Evolutionary conservation across 352 stramenopile genomes (phyloP).

Genomic region (Phytophthora hibernalis): DNA sequence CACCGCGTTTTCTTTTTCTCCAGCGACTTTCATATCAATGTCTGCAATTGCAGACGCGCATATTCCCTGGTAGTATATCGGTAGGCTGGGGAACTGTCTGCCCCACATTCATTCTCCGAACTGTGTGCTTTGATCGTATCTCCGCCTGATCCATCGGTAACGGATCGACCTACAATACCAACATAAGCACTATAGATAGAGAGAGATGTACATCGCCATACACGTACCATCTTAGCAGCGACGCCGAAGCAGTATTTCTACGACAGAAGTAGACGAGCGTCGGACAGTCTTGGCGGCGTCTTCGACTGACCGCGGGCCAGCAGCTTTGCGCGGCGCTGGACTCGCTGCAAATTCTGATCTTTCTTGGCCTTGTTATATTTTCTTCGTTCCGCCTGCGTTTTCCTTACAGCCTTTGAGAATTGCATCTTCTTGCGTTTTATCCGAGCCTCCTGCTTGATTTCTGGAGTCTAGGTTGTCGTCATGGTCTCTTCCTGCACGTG

Average conservation of each 20-base stretch:
- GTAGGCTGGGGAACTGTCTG: background rate
- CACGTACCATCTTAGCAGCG: constrained; percentile 16
- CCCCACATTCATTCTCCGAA: constrained; percentile 1
- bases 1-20: background rate
- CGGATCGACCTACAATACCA: background rate
- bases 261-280: background rate
- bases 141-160: background rate
- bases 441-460: background rate
- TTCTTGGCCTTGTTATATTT: constrained; percentile 11
- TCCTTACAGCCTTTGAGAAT: constrained; percentile 1
- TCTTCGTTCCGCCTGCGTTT: background rate
- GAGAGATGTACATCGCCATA: background rate
- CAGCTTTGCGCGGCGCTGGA: constrained; percentile 8
- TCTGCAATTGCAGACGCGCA: constrained; percentile 8
- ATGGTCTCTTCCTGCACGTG: background rate
- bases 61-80: no score
- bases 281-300: background rate
- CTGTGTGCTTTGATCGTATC: background rate
- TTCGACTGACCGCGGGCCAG: background rate
- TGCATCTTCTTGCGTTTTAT: background rate
- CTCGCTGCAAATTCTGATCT: background rate
- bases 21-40: constrained; percentile 4
- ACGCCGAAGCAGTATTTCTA: background rate
- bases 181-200: constrained; percentile 1
- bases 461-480: background rate